Percentiles rank a stretch among this genome's conserved stretches.
These are phyloP conservation scores for Suillus spraguei DNA, from an alignment of 768 basidiomycete species.

Conservation along the genomic window DNA sequence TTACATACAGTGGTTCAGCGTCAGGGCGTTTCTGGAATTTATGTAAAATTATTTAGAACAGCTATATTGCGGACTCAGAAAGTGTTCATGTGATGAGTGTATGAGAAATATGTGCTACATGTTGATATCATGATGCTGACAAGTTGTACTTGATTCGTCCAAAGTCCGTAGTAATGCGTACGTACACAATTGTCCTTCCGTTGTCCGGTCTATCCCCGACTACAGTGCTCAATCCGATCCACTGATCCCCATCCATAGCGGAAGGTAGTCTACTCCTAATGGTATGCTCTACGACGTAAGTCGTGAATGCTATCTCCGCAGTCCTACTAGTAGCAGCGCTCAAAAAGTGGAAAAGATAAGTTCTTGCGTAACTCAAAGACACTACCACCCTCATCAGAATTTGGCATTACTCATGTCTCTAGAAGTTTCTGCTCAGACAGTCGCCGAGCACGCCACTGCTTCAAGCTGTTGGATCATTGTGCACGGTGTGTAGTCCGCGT, in stretches of 20 bases:
- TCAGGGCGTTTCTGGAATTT: background rate
- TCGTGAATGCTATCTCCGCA: conserved; percentile 16
- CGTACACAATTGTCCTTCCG: background rate
- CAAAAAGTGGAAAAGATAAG: conserved; percentile 14
- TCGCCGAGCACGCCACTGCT: conserved; percentile 56
- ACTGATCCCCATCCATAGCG: conserved; percentile 4
- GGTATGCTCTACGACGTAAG: conserved; percentile 5
- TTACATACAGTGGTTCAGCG: background rate
- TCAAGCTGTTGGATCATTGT: conserved; percentile 85
- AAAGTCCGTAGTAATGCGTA: conserved; percentile 13
- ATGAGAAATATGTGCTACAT: background rate
- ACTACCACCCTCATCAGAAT: background rate
- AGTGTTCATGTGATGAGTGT: background rate
- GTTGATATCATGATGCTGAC: background rate
- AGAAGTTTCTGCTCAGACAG: conserved; percentile 20
- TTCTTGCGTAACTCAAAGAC: background rate
- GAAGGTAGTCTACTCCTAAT: conserved; percentile 14
- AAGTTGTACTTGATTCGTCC: conserved; percentile 15
- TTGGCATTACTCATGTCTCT: conserved; percentile 19
- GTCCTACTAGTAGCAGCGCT: conserved; percentile 17
- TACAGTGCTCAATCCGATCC: background rate
- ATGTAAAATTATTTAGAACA: background rate
- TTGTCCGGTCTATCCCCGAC: conserved; percentile 26
- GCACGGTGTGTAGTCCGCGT: conserved; percentile 52
- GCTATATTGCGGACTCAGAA: background rate